Conservation (phyloP, 2,329 filamentous ascomycete genomes). For the Juglanconis juglandina region DNA sequence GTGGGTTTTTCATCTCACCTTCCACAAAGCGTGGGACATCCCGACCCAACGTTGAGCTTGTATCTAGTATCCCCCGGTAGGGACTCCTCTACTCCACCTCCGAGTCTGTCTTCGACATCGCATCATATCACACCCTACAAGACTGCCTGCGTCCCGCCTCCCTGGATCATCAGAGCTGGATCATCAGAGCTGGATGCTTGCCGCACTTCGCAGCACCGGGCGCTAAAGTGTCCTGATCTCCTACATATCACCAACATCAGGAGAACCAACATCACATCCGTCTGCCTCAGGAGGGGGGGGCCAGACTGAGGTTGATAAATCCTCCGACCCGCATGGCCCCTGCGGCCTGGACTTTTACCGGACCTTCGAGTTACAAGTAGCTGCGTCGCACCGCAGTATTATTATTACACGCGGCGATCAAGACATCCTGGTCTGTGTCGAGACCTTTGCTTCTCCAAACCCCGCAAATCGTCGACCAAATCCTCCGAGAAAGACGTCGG, state of each 20-base stretch:
- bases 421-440: neutral
- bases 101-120: neutral
- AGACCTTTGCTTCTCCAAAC: conserved; percentile 1
- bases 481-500: neutral
- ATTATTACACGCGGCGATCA: conserved; percentile 8
- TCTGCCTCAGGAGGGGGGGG: neutral
- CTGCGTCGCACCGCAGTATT: conserved; percentile 8
- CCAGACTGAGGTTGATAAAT: conserved; percentile 6
- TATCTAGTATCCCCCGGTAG: neutral
- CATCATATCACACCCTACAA: conserved; percentile 6
- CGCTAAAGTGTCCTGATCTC: conserved; percentile 7
- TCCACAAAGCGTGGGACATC: neutral
- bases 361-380: neutral
- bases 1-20: neutral
- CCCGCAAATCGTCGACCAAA: conserved; percentile 6
- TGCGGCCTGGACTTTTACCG: neutral
- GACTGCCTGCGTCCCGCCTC: neutral
- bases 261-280: neutral
- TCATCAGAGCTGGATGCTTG: neutral
- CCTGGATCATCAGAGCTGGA: neutral
- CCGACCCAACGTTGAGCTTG: neutral
- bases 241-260: conserved; percentile 14
- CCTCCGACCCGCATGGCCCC: conserved; percentile 7
- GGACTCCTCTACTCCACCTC: neutral
- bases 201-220: neutral